Percentiles rank a stretch among this genome's conserved stretches.
Conservation (phyloP, 2,329 filamentous ascomycete genomes). For the Epichloe amarillans region DNA sequence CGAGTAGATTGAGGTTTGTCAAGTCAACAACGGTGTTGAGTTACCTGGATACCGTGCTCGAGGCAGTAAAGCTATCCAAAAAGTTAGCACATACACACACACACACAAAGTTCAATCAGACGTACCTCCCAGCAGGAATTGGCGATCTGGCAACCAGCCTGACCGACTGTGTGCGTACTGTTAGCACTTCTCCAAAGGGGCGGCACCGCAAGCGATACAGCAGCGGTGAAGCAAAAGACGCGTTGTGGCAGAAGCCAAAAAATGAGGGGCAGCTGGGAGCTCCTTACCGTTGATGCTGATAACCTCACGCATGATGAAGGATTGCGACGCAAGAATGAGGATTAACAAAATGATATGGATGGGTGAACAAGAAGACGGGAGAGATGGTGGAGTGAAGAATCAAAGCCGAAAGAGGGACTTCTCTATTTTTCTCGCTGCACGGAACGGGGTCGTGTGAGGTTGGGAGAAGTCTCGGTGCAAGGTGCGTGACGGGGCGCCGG, state of each 20-base stretch:
- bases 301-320: slow-evolving; percentile 88
- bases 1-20: slow-evolving; percentile 3
- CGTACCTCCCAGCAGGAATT: slow-evolving; percentile 99
- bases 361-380: slow-evolving; percentile 7
- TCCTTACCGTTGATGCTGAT: slow-evolving; percentile 93
- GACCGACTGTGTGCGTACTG: slow-evolving; percentile 63
- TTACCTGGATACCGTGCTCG: slow-evolving; percentile 97
- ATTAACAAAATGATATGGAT: slow-evolving; percentile 11
- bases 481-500: slow-evolving; percentile 11
- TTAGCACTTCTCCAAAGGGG: slow-evolving; percentile 30
- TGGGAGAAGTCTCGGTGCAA: slow-evolving; percentile 13
- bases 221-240: slow-evolving; percentile 7
- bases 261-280: slow-evolving; percentile 14
- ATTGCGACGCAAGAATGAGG: slow-evolving; percentile 9
- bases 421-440: slow-evolving; percentile 8
- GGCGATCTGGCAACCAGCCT: slow-evolving; percentile 99
- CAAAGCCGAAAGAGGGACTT: slow-evolving; percentile 7
- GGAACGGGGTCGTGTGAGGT: slow-evolving; percentile 10
- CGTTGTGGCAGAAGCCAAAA: slow-evolving; percentile 15
- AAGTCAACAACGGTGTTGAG: slow-evolving; percentile 15
- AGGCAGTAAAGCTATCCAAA: slow-evolving; percentile 89
- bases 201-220: neutral
- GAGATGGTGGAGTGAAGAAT: slow-evolving; percentile 12
- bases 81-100: slow-evolving; percentile 11
- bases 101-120: slow-evolving; percentile 15